A percentile compares a stretch with the other conserved stretches of the same genome.
Conservation (phyloP, 192 early-diverging fungal species). For the Dispira simplex region DNA sequence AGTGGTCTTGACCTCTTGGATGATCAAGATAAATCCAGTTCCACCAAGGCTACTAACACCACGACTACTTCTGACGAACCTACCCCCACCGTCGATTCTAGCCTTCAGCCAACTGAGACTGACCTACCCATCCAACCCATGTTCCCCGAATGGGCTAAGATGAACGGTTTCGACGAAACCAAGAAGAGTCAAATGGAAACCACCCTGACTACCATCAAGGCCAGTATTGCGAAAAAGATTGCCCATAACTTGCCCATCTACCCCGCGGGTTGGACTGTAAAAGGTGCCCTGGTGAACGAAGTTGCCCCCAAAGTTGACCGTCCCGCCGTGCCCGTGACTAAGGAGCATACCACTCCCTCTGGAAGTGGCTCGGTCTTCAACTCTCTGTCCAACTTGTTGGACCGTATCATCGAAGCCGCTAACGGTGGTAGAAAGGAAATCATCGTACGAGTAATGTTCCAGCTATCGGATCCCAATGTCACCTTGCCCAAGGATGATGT, state of each 20-base stretch:
- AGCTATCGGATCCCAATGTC: not conserved
- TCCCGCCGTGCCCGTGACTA: not conserved
- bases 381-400: not conserved
- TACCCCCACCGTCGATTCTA: not conserved
- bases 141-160: not conserved
- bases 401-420: not conserved
- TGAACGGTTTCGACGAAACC: constrained; percentile 7
- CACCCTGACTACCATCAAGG: not conserved
- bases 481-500: not conserved
- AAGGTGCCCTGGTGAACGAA: not conserved
- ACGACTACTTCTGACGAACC: not conserved
- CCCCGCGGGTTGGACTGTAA: not conserved
- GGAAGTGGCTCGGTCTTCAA: not conserved
- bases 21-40: not conserved
- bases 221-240: not conserved
- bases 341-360: not conserved
- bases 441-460: not conserved
- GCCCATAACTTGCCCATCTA: not conserved
- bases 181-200: not conserved
- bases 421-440: not conserved
- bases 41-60: not conserved
- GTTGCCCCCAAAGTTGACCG: not conserved
- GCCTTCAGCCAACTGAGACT: no score
- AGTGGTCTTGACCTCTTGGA: not conserved
- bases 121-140: not conserved